Evolutionary conservation across 441 rosid genomes (phyloP).

Genomic region (Aquilaria agallochum): DNA sequence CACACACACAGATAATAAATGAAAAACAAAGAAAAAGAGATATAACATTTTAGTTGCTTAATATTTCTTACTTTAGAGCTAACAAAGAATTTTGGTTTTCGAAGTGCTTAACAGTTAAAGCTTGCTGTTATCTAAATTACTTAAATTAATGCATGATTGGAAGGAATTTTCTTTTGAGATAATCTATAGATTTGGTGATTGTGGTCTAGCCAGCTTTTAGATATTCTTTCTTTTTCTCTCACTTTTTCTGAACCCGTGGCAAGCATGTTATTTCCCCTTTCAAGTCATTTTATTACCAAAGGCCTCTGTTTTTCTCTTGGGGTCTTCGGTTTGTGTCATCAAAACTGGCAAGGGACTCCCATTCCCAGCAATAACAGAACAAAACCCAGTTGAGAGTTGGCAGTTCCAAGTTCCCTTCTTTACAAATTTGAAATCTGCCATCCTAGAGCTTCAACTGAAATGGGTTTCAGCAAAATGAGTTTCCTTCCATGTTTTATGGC

Average conservation of each 20-base stretch:
- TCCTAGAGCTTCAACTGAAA: constrained; percentile 13
- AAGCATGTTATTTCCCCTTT: constrained; percentile 35
- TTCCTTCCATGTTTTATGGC: constrained; percentile 23
- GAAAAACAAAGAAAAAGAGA: no score
- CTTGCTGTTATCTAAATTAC: constrained; percentile 12
- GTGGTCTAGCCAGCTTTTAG: constrained; percentile 28
- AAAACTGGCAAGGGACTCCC: constrained; percentile 8
- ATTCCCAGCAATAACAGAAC: constrained; percentile 3
- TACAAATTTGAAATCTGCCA: background rate
- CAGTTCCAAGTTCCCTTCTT: constrained; percentile 14
- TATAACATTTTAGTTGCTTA: no score
- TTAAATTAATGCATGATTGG: constrained; percentile 36
- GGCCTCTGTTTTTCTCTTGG: constrained; percentile 21
- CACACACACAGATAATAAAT: no score
- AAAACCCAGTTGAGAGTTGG: constrained; percentile 20
- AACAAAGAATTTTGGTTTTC: background rate
- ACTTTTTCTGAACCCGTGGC: constrained; percentile 40
- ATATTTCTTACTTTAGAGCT: no score
- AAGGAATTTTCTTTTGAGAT: constrained; percentile 29
- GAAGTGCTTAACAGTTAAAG: constrained; percentile 32
- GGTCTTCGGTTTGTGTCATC: constrained; percentile 27
- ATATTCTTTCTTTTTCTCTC: constrained; percentile 23
- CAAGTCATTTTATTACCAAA: constrained; percentile 23
- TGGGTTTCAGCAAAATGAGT: constrained; percentile 34
- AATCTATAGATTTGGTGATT: constrained; percentile 34